Evolutionary conservation across 1,284 basidiomycete species (phyloP).

Genomic region (Microbotryum intermedium): DNA sequence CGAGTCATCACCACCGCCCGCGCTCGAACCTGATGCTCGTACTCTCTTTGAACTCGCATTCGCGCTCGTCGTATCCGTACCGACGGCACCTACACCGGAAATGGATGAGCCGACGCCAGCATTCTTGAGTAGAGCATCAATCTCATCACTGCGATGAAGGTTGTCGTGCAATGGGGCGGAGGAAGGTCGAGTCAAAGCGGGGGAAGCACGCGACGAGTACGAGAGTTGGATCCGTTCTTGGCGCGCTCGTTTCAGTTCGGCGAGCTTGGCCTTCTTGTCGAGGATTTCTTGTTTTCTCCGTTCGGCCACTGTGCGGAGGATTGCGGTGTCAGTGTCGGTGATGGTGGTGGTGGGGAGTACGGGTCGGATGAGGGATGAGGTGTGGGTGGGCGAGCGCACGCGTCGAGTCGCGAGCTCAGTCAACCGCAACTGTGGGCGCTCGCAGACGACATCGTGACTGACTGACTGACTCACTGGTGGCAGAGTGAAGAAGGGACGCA

Average conservation of each 20-base stretch:
- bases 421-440: too few relatives aligned
- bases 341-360: too few relatives aligned
- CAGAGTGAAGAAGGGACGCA: too few relatives aligned
- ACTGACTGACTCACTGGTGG: too few relatives aligned
- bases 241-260: conserved; percentile 64
- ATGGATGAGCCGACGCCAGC: too few relatives aligned
- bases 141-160: neutral
- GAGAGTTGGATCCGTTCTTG: conserved; percentile 46
- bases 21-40: neutral
- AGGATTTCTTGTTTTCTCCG: conserved; percentile 58
- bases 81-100: neutral
- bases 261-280: conserved; percentile 80
- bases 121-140: neutral
- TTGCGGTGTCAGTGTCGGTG: neutral
- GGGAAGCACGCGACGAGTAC: neutral
- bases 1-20: too few relatives aligned
- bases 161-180: neutral
- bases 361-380: too few relatives aligned
- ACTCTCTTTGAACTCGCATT: neutral
- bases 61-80: neutral
- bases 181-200: neutral
- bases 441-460: too few relatives aligned
- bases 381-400: too few relatives aligned
- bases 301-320: conserved; percentile 1
- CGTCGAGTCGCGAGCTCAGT: too few relatives aligned